Evolutionary conservation across 768 basidiomycete genomes (phyloP).

Genomic region (Hortiboletus flavorubellus): DNA sequence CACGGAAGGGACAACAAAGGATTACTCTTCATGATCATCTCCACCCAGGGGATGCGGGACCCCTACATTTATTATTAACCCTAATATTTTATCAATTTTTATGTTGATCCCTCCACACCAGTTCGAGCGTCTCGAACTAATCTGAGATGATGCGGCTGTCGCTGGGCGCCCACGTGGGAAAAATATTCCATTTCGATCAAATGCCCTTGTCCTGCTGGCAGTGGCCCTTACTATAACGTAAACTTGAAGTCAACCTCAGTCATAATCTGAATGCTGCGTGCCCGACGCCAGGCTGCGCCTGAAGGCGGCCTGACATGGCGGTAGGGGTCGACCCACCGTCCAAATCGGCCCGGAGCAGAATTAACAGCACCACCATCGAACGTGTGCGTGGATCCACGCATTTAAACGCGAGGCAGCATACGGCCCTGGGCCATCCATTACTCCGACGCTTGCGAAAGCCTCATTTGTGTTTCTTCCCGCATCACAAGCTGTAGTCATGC

Average conservation of each 20-base stretch:
- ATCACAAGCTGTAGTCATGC: conserved; percentile 3
- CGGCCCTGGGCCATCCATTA: neutral
- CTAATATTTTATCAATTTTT: neutral
- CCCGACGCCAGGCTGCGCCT: neutral
- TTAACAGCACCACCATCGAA: neutral
- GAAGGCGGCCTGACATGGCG: too few relatives aligned
- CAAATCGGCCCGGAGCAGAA: neutral
- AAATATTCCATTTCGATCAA: neutral
- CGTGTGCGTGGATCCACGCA: neutral
- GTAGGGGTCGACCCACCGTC: neutral
- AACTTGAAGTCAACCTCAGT: neutral
- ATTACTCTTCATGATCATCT: neutral
- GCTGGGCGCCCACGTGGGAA: neutral
- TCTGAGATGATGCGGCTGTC: neutral
- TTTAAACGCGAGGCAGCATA: neutral
- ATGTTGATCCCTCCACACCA: neutral
- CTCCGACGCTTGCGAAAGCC: neutral
- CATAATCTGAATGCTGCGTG: neutral
- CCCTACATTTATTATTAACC: neutral
- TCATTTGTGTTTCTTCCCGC: neutral
- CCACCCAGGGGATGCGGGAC: neutral
- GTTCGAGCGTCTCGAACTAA: neutral
- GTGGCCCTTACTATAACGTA: conserved; percentile 2
- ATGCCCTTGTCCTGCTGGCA: neutral
- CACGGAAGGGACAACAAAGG: neutral